These are phyloP conservation scores for Senna tora DNA, from an alignment of 306 rosid genomes.

Conservation along the genomic window DNA sequence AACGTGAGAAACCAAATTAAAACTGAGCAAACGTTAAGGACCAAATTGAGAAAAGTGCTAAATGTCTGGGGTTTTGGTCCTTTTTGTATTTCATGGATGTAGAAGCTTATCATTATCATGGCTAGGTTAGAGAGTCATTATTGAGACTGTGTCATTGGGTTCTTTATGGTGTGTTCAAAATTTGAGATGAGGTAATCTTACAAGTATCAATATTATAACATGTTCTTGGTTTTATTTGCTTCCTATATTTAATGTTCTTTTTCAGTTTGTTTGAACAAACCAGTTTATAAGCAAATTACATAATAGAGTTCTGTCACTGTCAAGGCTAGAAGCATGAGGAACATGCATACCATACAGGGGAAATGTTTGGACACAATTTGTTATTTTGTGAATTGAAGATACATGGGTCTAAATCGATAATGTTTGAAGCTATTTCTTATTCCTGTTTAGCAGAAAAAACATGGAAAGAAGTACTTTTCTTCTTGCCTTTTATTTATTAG, in stretches of 20 bases:
- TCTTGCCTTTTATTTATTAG: neutral
- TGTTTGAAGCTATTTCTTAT: neutral
- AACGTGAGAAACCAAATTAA: no score
- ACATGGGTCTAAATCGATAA: neutral
- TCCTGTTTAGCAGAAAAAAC: neutral
- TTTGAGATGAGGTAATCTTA: neutral
- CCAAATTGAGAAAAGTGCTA: no score
- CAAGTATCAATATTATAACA: neutral
- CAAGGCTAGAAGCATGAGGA: neutral
- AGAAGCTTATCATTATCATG: neutral
- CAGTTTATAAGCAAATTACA: neutral
- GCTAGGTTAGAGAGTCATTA: neutral
- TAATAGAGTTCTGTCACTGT: neutral
- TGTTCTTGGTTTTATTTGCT: neutral
- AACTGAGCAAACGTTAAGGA: no score
- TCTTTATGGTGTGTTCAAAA: constrained; percentile 2
- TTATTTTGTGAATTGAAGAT: neutral
- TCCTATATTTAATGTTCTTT: neutral
- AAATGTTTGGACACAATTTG: neutral
- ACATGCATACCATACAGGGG: neutral
- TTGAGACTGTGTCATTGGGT: neutral
- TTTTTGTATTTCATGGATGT: neutral
- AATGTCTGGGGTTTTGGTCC: no score
- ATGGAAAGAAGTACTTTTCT: neutral
- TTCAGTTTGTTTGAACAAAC: neutral